A percentile compares a stretch with the other conserved stretches of the same genome.
Evolutionary conservation across 345 rosid species (phyloP).

Genomic region (Euphorbia peplus): DNA sequence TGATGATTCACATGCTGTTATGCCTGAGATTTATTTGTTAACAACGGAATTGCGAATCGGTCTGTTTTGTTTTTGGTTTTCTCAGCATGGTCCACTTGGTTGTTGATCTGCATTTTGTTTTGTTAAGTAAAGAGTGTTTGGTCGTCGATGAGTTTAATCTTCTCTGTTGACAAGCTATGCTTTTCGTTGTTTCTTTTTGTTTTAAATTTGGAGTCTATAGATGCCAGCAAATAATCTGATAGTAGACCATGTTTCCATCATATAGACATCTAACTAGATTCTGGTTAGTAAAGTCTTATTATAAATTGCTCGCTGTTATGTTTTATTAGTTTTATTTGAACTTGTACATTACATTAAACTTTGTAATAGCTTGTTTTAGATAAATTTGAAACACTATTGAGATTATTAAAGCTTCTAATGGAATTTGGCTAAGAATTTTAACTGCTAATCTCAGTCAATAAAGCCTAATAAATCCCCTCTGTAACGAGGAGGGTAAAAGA

Average conservation of each 20-base stretch:
- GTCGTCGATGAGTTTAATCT: neutral
- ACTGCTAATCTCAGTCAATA: neutral
- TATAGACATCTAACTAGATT: neutral
- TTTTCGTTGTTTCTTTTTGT: neutral
- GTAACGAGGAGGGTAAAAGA: neutral
- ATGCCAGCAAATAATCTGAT: neutral
- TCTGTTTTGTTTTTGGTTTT: neutral
- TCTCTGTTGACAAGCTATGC: neutral
- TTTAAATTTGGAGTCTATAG: neutral
- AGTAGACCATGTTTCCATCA: neutral
- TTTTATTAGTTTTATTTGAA: neutral
- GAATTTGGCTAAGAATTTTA: neutral
- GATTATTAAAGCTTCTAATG: conserved; percentile 1
- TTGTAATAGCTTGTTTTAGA: conserved; percentile 12
- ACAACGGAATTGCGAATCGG: too few relatives aligned
- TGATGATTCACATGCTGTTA: neutral
- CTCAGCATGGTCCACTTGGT: neutral
- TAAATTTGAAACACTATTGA: conserved; percentile 3
- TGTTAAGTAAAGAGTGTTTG: neutral
- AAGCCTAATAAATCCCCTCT: neutral
- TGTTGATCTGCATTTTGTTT: neutral
- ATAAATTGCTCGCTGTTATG: neutral
- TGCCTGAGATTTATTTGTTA: neutral
- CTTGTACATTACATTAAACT: conserved; percentile 11
- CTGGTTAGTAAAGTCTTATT: neutral